phyloP scores from a whole-genome alignment of 2,329 filamentous ascomycete genomes.

The Diplodia intermedia region DNA sequence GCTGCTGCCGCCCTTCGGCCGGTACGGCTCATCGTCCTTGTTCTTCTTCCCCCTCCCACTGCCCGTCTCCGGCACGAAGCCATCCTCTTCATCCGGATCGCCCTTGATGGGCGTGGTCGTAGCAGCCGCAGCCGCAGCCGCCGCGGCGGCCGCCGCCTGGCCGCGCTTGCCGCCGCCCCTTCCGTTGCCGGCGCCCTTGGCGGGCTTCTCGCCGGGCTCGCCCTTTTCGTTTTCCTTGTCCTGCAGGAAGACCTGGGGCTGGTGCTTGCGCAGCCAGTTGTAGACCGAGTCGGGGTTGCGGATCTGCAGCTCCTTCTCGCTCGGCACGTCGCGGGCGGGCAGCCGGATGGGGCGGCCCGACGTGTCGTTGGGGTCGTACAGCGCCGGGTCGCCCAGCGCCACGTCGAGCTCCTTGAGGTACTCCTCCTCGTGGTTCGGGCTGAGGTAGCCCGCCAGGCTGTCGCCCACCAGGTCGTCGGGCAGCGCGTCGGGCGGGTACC shows the following conservation, averaged over 20 bases:
- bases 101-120: constrained; percentile 42
- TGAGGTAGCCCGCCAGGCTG: constrained; percentile 70
- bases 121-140: constrained; percentile 38
- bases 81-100: constrained; percentile 53
- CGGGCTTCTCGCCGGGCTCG: constrained; percentile 44
- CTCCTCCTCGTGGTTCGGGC: constrained; percentile 74
- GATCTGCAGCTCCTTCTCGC: constrained; percentile 62
- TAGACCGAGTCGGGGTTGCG: constrained; percentile 90
- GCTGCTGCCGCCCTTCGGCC: constrained; percentile 57
- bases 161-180: constrained; percentile 40
- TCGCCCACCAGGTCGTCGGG: constrained; percentile 55
- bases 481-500: constrained; percentile 42
- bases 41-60: constrained; percentile 45
- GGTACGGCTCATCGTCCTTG: constrained; percentile 52
- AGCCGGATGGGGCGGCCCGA: constrained; percentile 50
- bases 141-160: constrained; percentile 42
- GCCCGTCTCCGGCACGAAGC: constrained; percentile 42
- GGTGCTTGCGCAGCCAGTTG: constrained; percentile 90
- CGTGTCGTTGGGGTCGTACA: constrained; percentile 59
- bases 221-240: constrained; percentile 61
- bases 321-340: constrained; percentile 49
- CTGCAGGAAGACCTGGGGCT: constrained; percentile 84
- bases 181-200: constrained; percentile 43
- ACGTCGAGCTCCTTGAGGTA: constrained; percentile 72
- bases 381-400: constrained; percentile 56